Base-by-base conservation (phyloP, 192 early-diverging fungal genomes). In the Fimicolochytrium jonesii region DNA sequence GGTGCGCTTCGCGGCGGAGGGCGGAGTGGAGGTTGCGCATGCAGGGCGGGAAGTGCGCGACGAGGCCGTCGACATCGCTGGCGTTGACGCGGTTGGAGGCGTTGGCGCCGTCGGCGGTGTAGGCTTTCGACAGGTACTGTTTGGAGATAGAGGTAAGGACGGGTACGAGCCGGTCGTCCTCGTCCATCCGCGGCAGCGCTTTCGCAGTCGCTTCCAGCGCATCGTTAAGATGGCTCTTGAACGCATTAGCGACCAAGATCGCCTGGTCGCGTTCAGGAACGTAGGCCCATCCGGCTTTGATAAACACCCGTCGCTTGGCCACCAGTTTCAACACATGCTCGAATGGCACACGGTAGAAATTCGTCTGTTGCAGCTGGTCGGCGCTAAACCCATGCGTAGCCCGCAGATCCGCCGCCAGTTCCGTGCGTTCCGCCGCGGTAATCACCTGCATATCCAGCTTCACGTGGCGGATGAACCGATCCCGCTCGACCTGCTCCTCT, bases 91-190 rank as follows among this genome's bases (percentile, higher is more conserved):
- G 6, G 30, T 46, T 60, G 7, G 36, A n/a, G 4, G 13, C 10
- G 26, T 15, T 37, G 5, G n/a, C 41, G 23, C 17, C 29, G 52
- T 36, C 49, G 13, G 50, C 50, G 15, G 46, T 41, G 72, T 92
- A 95, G 32, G 82, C 82, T 39, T 82, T 81, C 1, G 86, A 86
- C 3, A 85, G 71, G 48, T 89, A 86, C 72, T 94, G 92, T 55
- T 85, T 87, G 59, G 90, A 84, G 35, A 98, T 78, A 50, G 92
- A 93, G 37, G 84, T 80, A 32, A 98, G 78, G 26, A 97, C 81
- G 0, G 96, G 96, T 45, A 85, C 73, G 49, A 98, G 75, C 28
- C 94, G 87, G 68, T 93, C 88, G 62, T 95, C 92, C 69, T 98
- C 92, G 47, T 91, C 90, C 86, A 95, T 79, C 45, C 86, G 82